Conservation (phyloP, 495 filamentous ascomycete genomes). For the Penicillium coffeae region DNA sequence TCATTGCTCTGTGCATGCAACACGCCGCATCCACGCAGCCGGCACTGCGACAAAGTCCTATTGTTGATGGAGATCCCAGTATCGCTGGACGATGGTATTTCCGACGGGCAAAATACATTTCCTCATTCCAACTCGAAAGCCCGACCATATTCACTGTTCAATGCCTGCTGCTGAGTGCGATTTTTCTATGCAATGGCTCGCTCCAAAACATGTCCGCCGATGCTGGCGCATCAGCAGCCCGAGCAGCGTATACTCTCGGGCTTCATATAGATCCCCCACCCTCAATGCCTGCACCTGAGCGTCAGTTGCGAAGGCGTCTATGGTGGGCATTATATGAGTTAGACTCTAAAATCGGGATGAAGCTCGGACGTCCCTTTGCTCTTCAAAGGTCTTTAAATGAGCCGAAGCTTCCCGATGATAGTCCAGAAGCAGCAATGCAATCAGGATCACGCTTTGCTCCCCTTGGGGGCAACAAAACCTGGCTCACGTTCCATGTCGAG, state of each 20-base stretch:
- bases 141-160: conserved; percentile 50
- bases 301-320: conserved; percentile 43
- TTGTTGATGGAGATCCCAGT: conserved; percentile 28
- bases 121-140: conserved; percentile 45
- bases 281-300: conserved; percentile 27
- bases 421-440: conserved; percentile 25
- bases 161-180: conserved; percentile 40
- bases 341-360: conserved; percentile 48
- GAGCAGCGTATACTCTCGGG: conserved; percentile 48
- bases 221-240: conserved; percentile 36
- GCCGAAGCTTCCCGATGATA: conserved; percentile 39
- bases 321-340: conserved; percentile 51
- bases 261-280: conserved; percentile 47
- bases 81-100: conserved; percentile 46
- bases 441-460: conserved; percentile 37
- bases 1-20: conserved; percentile 54
- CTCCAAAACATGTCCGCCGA: conserved; percentile 50
- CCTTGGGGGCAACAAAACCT: conserved; percentile 1
- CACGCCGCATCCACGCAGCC: conserved; percentile 30
- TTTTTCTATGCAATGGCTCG: conserved; percentile 44
- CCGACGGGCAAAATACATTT: conserved; percentile 41
- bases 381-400: conserved; percentile 28
- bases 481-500: conserved; percentile 21
- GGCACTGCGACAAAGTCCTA: conserved; percentile 12
- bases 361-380: conserved; percentile 48